Conservation (phyloP, 208 protist species). For the Acanthamoeba culbertsoni region DNA sequence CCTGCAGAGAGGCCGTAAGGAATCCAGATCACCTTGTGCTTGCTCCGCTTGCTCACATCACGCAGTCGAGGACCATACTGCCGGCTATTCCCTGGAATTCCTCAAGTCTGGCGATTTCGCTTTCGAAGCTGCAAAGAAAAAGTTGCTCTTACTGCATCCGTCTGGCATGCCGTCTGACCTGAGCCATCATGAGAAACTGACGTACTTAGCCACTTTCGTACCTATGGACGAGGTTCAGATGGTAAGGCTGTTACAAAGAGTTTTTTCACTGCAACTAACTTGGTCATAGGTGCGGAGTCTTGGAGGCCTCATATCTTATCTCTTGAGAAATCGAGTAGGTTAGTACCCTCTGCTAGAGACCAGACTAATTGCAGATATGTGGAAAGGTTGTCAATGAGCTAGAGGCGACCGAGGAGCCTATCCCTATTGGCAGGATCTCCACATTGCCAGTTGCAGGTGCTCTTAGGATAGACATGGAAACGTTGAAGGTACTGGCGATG, state of each 20-base stretch:
- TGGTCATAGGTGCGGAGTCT: neutral
- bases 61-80: neutral
- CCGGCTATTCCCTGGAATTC: neutral
- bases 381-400: conserved; percentile 28
- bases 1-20: neutral
- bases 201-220: neutral
- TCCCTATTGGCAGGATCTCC: neutral
- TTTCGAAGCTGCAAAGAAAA: neutral
- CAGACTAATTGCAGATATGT: neutral
- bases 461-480: conserved; percentile 32
- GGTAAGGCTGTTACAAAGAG: neutral
- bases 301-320: neutral
- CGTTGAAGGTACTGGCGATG: conserved; percentile 38
- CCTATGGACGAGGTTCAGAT: conserved; percentile 1
- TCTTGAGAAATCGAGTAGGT: neutral
- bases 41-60: neutral
- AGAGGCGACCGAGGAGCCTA: neutral
- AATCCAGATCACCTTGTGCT: neutral
- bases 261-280: neutral
- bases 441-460: neutral
- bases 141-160: neutral
- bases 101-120: neutral
- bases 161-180: neutral
- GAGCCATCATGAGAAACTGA: neutral
- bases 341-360: neutral